Evolutionary conservation across 768 basidiomycete genomes (phyloP).

Genomic region (Calocybe cyanea): DNA sequence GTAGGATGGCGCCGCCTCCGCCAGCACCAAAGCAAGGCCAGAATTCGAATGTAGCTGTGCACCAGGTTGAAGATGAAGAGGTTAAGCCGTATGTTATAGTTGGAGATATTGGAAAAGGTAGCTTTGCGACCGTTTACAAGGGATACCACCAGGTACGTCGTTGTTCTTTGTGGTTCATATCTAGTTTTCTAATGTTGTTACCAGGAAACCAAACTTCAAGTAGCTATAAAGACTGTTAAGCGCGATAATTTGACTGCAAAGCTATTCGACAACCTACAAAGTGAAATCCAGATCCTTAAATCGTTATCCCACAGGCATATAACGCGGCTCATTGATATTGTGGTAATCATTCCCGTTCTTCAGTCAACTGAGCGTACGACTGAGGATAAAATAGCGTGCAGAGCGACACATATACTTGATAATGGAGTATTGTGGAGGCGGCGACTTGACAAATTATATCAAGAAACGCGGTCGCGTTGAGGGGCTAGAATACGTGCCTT

Average conservation of each 20-base stretch:
- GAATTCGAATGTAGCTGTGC: neutral
- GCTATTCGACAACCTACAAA: conserved; percentile 95
- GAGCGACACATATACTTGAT: conserved; percentile 87
- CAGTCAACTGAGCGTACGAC: neutral
- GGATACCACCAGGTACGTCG: conserved; percentile 83
- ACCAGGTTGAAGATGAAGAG: conserved; percentile 58
- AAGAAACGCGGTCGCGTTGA: conserved; percentile 95
- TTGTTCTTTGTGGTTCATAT: neutral
- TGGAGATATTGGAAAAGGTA: conserved; percentile 80
- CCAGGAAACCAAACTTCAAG: conserved; percentile 74
- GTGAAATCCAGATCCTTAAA: conserved; percentile 96
- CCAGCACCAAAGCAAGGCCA: conserved; percentile 3
- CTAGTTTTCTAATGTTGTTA: neutral
- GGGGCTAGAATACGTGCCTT: conserved; percentile 77
- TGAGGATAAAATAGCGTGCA: conserved; percentile 44
- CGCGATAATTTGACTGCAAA: conserved; percentile 85
- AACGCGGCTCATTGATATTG: conserved; percentile 88
- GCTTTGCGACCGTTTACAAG: conserved; percentile 94
- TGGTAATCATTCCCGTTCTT: conserved; percentile 45
- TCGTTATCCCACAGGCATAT: conserved; percentile 90
- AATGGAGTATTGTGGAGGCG: conserved; percentile 96
- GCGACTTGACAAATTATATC: conserved; percentile 95
- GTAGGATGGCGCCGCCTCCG: conserved; percentile 14
- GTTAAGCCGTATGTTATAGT: conserved; percentile 75
- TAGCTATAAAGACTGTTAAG: conserved; percentile 95